Evolutionary conservation across 2,329 filamentous ascomycete species (phyloP).

Genomic region (Botryotinia convoluta): DNA sequence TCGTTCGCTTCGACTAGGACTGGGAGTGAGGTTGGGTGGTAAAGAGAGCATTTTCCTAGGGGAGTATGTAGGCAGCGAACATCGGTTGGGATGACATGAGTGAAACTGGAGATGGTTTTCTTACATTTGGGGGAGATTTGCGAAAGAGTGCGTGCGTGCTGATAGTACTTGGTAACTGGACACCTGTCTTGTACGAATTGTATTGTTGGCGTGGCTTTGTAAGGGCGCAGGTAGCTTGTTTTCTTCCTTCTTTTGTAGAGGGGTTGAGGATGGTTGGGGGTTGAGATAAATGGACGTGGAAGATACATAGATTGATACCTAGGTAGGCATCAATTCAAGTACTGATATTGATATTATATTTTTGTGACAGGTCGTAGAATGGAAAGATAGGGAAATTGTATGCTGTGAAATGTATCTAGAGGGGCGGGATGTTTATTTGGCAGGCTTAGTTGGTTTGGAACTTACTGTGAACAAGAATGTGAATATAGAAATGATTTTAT

Average conservation of each 20-base stretch:
- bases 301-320: constrained; percentile 1
- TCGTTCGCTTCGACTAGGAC: constrained; percentile 34
- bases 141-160: not conserved
- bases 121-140: not conserved
- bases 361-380: not conserved
- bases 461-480: not conserved
- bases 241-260: not conserved
- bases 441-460: not conserved
- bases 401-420: not conserved
- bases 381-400: not conserved
- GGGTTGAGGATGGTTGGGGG: not conserved
- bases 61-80: not conserved
- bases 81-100: not conserved
- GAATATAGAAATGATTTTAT: not conserved
- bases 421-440: not conserved
- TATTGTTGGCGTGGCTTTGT: constrained; percentile 2
- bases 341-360: not conserved
- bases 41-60: constrained; percentile 30
- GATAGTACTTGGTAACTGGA: not conserved
- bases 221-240: not conserved
- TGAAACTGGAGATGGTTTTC: not conserved
- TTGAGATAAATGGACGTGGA: not conserved
- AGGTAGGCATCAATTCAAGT: not conserved
- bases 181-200: not conserved
- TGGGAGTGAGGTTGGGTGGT: constrained; percentile 13